Percentiles rank a stretch among this genome's conserved stretches.
Evolutionary conservation across 352 stramenopile genomes (phyloP).

Genomic region (Pilasporangium apinafurcum): DNA sequence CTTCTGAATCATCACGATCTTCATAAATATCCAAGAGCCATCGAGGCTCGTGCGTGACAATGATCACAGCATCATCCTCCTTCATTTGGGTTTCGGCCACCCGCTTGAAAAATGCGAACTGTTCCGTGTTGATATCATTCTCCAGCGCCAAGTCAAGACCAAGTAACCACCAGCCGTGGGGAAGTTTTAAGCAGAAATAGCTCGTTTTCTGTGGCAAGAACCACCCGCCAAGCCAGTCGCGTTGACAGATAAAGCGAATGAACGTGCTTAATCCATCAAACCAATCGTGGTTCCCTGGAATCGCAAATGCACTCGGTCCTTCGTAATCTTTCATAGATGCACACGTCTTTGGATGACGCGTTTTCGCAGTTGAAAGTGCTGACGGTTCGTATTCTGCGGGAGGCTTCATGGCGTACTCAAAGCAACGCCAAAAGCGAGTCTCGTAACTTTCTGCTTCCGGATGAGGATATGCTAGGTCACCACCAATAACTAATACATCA

Average conservation of each 20-base stretch:
- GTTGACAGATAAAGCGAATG: conserved; percentile 86
- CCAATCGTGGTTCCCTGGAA: conserved; percentile 93
- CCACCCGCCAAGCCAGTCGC: conserved; percentile 91
- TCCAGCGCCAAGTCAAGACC: conserved; percentile 88
- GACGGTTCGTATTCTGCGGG: conserved; percentile 79
- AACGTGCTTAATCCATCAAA: conserved; percentile 93
- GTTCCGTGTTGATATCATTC: conserved; percentile 91
- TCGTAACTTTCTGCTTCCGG: conserved; percentile 87
- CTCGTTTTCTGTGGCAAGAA: conserved; percentile 88
- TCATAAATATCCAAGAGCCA: conserved; percentile 91
- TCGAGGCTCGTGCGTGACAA: conserved; percentile 89
- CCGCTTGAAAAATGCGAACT: conserved; percentile 90
- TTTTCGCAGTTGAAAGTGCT: conserved; percentile 85
- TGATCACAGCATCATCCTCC: conserved; percentile 81
- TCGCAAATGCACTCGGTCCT: conserved; percentile 69
- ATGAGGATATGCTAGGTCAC: conserved; percentile 91
- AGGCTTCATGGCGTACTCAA: conserved; percentile 93
- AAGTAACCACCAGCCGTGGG: conserved; percentile 90
- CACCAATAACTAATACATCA: conserved; percentile 87
- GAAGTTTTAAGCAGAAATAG: conserved; percentile 90
- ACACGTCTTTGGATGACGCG: conserved; percentile 37
- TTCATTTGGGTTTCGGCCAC: conserved; percentile 73
- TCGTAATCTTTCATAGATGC: conserved; percentile 52
- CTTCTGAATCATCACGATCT: conserved; percentile 54
- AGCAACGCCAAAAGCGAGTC: conserved; percentile 86